Conservation (phyloP, 2,329 filamentous ascomycete genomes). For the Diaporthe sp. region DNA sequence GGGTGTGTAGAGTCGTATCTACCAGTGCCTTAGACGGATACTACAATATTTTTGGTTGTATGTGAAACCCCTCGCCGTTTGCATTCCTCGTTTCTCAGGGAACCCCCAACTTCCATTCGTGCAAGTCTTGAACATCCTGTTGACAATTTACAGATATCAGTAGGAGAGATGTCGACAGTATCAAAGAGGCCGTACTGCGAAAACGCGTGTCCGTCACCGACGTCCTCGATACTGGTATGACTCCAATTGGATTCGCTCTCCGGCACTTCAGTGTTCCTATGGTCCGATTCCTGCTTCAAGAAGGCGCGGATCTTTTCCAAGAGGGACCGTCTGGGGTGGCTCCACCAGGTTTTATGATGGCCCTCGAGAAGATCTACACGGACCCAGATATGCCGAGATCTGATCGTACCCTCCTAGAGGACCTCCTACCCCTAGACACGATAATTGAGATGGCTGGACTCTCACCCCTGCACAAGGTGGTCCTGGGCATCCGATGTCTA, state of each 20-base stretch:
- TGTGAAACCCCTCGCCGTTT: background rate
- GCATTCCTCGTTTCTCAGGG: background rate
- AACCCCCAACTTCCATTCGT: background rate
- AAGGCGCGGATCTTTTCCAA: constrained; percentile 19
- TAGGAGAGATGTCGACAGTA: constrained; percentile 2
- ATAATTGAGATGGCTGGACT: constrained; percentile 22
- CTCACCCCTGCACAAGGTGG: constrained; percentile 21
- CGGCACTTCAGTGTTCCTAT: constrained; percentile 8
- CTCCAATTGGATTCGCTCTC: background rate
- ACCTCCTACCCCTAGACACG: constrained; percentile 8
- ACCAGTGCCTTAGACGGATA: background rate
- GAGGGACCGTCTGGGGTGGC: background rate
- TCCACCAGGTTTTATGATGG: constrained; percentile 15
- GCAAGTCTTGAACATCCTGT: background rate
- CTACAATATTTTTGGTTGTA: constrained; percentile 26
- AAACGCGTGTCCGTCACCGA: background rate
- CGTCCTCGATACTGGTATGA: constrained; percentile 22
- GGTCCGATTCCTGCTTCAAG: constrained; percentile 14
- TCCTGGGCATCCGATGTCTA: constrained; percentile 17
- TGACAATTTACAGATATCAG: constrained; percentile 12
- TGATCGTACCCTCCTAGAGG: constrained; percentile 7
- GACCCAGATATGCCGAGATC: background rate
- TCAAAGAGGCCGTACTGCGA: constrained; percentile 2
- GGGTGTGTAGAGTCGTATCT: constrained; percentile 4
- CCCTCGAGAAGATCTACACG: constrained; percentile 15